Base-by-base conservation (phyloP, 1,139 yeast genomes). In the Pichia sp. region DNA sequence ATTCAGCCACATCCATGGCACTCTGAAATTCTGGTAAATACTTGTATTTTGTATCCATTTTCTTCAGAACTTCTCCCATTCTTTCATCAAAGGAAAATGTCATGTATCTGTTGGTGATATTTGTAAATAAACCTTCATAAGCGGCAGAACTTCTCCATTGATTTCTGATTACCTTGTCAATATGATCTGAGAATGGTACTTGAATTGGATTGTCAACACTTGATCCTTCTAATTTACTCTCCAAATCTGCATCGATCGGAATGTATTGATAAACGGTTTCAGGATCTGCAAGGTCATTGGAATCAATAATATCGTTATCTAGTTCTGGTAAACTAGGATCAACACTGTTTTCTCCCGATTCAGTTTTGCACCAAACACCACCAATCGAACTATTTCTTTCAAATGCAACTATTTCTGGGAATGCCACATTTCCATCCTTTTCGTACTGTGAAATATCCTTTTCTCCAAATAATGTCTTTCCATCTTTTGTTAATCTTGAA, bases 91-190 rank as follows among this genome's bases (percentile, higher is more conserved):
- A 71, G 4, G 78, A 72, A 53, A 70, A 76, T 39, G 76, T 58
- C 45, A 76, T 66, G 50, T 72, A 73, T 44, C 75, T 56, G 20
- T 70, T 53, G 1, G 80, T 75, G 37, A 76, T 74, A 54, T 76
- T 76, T 35, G 79, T 73, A 60, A 68, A 76, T 20, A 76, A 62
- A 33, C 68, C 67, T 17, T 69, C 67, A 53, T 68, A 76, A 18
- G 75, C 56, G 11, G 53, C 57, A 30, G 58, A 53, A 10, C 54
- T 40, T 47, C 52, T 54, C 59, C 59, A 56, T 33, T 54, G 58
- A 22, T 52, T 45, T 9, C 27, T 28, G 14, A 50, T 50, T 3
- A 32, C 37, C 11, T 37, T 21, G 11, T 39, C 33, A 1, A 18
- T 9, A 19, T 51, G 12, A 20, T 32, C 33, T 24, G 48, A 38